Evolutionary conservation across 192 early-diverging fungal species (phyloP).

Genomic region (Ambispora gerdemannii): DNA sequence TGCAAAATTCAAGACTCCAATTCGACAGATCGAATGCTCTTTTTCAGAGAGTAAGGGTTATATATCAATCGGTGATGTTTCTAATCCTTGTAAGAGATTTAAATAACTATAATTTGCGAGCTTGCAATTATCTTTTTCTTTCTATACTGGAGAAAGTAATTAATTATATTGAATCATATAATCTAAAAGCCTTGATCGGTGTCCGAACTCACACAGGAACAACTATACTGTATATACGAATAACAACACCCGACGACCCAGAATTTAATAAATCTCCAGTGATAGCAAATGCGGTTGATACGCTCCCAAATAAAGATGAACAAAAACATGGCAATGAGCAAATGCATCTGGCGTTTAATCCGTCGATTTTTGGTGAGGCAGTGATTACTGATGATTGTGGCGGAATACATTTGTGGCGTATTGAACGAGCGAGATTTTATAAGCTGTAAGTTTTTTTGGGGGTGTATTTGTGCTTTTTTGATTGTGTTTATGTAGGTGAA

Average conservation of each 20-base stretch:
- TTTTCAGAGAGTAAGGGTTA: not conserved
- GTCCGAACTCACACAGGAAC: slow-evolving; percentile 21
- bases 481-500: too few species aligned
- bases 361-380: slow-evolving; percentile 26
- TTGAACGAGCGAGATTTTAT: slow-evolving; percentile 4
- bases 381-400: slow-evolving; percentile 20
- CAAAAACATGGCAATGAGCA: not conserved
- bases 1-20: slow-evolving; percentile 26
- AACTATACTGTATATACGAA: slow-evolving; percentile 6
- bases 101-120: not conserved
- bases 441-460: not conserved
- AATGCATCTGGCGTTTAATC: slow-evolving; percentile 25
- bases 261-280: not conserved
- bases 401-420: slow-evolving; percentile 25
- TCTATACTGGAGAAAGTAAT: not conserved
- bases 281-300: not conserved
- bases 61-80: too few species aligned
- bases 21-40: slow-evolving; percentile 13
- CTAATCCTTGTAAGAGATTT: not conserved
- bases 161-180: not conserved
- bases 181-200: slow-evolving; percentile 14
- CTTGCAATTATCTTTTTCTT: not conserved
- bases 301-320: not conserved
- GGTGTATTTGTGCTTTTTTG: too few species aligned
- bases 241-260: not conserved